Percentiles rank a stretch among this genome's conserved stretches.
Evolutionary conservation across 1,284 basidiomycete species (phyloP).

Genomic region (Pseudozyma thailandica): DNA sequence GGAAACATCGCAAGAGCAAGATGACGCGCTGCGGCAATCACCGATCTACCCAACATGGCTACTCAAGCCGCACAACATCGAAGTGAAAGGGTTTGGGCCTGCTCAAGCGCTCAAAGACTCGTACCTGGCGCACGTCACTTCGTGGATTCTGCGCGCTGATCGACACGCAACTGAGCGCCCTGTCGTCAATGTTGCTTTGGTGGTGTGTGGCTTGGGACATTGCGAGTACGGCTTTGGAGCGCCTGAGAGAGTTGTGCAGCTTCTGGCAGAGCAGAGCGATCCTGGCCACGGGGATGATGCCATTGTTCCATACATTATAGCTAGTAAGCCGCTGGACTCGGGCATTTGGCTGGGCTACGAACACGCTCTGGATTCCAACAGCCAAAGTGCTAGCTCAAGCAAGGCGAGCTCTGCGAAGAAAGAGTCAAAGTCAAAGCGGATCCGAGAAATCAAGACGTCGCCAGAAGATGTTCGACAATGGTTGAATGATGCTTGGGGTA

Average conservation of each 20-base stretch:
- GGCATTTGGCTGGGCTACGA: conserved; percentile 51
- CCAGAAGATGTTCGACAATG: conserved; percentile 16
- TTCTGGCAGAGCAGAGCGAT: conserved; percentile 13
- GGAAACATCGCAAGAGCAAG: neutral
- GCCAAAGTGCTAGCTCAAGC: neutral
- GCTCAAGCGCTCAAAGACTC: conserved; percentile 60
- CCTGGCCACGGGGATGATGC: neutral
- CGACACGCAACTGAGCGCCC: conserved; percentile 1
- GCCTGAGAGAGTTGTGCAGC: conserved; percentile 41
- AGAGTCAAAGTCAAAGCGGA: too few relatives aligned
- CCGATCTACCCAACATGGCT: conserved; percentile 46
- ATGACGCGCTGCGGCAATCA: neutral
- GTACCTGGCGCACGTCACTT: conserved; percentile 52
- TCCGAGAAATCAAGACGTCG: too few relatives aligned
- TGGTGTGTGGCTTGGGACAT: conserved; percentile 52
- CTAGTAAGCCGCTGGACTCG: conserved; percentile 48
- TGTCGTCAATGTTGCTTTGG: conserved; percentile 33
- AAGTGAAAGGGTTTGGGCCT: conserved; percentile 51
- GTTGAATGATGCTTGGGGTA: conserved; percentile 31
- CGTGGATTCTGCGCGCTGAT: conserved; percentile 34
- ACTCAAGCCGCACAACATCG: conserved; percentile 30
- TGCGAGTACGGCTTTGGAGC: conserved; percentile 56
- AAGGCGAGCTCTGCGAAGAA: too few relatives aligned
- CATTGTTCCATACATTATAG: conserved; percentile 42
- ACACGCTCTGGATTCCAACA: conserved; percentile 3